These are phyloP conservation scores for Puccinia hordei DNA, from an alignment of 1,284 basidiomycete species.

Conservation along the genomic window DNA sequence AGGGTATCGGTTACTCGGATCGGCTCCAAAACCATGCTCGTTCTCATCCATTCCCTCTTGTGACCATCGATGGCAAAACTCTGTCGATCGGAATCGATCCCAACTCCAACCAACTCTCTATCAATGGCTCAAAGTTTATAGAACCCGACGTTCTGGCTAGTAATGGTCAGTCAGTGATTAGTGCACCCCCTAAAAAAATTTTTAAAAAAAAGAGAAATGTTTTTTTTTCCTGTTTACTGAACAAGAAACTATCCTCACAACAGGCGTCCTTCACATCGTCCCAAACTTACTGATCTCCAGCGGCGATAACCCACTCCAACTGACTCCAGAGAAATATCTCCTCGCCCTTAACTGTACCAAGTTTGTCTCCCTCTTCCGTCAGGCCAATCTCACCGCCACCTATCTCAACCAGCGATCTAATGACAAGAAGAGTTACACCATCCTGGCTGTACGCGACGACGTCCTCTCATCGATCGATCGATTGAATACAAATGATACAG, in stretches of 20 bases:
- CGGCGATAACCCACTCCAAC: slow-evolving; percentile 66
- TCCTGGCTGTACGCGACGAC: slow-evolving; percentile 86
- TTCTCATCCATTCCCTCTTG: slow-evolving; percentile 62
- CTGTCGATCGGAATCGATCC: slow-evolving; percentile 67
- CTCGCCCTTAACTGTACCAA: slow-evolving; percentile 83
- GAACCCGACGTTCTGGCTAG: slow-evolving; percentile 81
- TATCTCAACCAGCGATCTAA: slow-evolving; percentile 70
- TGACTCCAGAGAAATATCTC: slow-evolving; percentile 90
- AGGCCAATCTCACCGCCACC: slow-evolving; percentile 73
- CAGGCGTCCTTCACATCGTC: slow-evolving; percentile 82
- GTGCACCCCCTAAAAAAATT: too few species aligned
- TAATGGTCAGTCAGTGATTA: slow-evolving; percentile 71
- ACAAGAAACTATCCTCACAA: too few species aligned
- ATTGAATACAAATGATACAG: slow-evolving; percentile 69
- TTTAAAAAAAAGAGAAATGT: too few species aligned
- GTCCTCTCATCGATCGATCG: slow-evolving; percentile 65
- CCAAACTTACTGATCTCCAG: slow-evolving; percentile 78
- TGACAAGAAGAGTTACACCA: slow-evolving; percentile 68
- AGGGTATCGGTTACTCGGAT: slow-evolving; percentile 69
- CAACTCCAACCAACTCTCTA: slow-evolving; percentile 60
- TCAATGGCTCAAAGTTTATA: slow-evolving; percentile 69
- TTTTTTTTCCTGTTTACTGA: too few species aligned
- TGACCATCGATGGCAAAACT: slow-evolving; percentile 69
- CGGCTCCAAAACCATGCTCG: slow-evolving; percentile 70
- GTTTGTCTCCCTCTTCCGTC: slow-evolving; percentile 84